Percentiles rank a stretch among this genome's conserved stretches.
Conservation (phyloP, 1,284 basidiomycete genomes). For the Fistulinella staudtii region DNA sequence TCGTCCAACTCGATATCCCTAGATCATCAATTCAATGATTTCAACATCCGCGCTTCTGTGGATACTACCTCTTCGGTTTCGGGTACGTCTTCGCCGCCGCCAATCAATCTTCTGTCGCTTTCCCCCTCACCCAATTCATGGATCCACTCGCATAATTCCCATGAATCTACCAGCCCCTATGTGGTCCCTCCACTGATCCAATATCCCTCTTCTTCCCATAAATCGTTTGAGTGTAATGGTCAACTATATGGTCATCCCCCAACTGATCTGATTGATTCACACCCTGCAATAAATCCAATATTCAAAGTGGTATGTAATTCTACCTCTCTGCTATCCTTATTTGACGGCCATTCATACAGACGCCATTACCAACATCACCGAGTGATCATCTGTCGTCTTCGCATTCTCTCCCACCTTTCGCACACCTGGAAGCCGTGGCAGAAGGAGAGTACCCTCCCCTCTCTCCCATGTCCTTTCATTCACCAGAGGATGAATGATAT, state of each 20-base stretch:
- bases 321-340: conserved; percentile 29
- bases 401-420: conserved; percentile 68
- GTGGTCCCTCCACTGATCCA: conserved; percentile 34
- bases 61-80: conserved; percentile 55
- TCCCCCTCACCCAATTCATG: conserved; percentile 54
- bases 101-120: conserved; percentile 67
- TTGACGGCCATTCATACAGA: conserved; percentile 36
- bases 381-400: conserved; percentile 40
- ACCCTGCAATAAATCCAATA: conserved; percentile 80
- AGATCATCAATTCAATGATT: conserved; percentile 76
- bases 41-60: conserved; percentile 69
- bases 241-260: conserved; percentile 43
- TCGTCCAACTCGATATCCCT: conserved; percentile 81
- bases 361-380: conserved; percentile 47
- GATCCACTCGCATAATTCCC: conserved; percentile 49
- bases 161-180: conserved; percentile 35
- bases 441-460: conserved; percentile 65
- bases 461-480: conserved; percentile 68
- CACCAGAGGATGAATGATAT: conserved; percentile 43
- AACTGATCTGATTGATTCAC: conserved; percentile 53
- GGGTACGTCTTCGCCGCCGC: conserved; percentile 67
- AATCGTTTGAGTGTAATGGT: conserved; percentile 37
- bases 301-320: conserved; percentile 80
- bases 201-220: conserved; percentile 39
- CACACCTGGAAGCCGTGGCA: conserved; percentile 75